A percentile compares a stretch with the other conserved stretches of the same genome.
Evolutionary conservation across 106 monocot genomes (phyloP).

Genomic region (Allium cepa): DNA sequence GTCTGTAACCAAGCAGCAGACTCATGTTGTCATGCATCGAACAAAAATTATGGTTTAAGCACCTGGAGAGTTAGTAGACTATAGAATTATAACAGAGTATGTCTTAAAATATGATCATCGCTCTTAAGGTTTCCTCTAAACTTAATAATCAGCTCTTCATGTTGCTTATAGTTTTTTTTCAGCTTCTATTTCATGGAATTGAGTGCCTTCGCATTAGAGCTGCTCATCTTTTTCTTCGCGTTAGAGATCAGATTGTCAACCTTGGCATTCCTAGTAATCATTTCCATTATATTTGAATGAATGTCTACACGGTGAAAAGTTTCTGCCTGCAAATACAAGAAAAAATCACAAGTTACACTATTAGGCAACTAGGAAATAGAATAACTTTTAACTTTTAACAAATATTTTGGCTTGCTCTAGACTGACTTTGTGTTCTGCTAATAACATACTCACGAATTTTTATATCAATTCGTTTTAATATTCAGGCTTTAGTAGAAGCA

Average conservation of each 20-base stretch:
- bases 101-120: slow-evolving; percentile 18
- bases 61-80: background rate
- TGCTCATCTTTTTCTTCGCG: slow-evolving; percentile 98
- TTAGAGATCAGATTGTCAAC: background rate
- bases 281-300: too few species aligned
- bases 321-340: too few species aligned
- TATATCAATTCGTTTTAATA: too few species aligned
- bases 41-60: background rate
- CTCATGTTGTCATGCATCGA: slow-evolving; percentile 1
- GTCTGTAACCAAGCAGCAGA: background rate
- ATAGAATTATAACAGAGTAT: background rate
- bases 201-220: slow-evolving; percentile 83
- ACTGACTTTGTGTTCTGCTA: too few species aligned
- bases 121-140: slow-evolving; percentile 60
- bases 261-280: too few species aligned
- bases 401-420: too few species aligned
- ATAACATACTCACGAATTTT: too few species aligned
- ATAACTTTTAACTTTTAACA: too few species aligned
- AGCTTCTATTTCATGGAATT: slow-evolving; percentile 96
- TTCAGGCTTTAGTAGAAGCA: too few species aligned
- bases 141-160: slow-evolving; percentile 48
- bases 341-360: too few species aligned
- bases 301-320: too few species aligned
- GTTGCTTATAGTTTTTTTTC: slow-evolving; percentile 90
- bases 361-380: too few species aligned